Evolutionary conservation across 345 rosid species (phyloP).

Genomic region (Linum lewisii): DNA sequence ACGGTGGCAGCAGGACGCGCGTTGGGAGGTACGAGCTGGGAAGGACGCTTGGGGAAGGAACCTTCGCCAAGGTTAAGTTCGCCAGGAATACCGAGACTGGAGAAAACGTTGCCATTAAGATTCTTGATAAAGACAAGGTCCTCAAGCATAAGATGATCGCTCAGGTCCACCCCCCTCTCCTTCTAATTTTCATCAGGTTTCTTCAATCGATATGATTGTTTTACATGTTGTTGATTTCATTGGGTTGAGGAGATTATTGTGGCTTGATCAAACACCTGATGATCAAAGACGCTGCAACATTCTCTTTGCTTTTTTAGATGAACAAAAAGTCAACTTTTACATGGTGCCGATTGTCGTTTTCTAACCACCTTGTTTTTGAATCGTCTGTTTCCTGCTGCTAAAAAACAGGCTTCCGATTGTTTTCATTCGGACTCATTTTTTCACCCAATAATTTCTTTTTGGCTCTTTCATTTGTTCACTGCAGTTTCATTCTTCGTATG

Average conservation of each 20-base stretch:
- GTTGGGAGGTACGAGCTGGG: constrained; percentile 98
- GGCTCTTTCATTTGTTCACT: no score
- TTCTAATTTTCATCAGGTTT: not conserved
- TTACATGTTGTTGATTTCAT: not conserved
- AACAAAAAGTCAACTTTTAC: constrained; percentile 5
- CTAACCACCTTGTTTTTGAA: not conserved
- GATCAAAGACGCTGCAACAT: not conserved
- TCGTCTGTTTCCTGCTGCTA: not conserved
- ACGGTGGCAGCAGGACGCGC: constrained; percentile 46
- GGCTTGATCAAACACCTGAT: not conserved
- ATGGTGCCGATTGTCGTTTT: not conserved
- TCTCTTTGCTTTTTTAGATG: not conserved
- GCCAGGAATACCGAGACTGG: constrained; percentile 64
- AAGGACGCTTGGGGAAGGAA: constrained; percentile 88
- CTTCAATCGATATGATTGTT: not conserved
- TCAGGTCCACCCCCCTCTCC: constrained; percentile 39
- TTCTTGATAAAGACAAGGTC: constrained; percentile 91
- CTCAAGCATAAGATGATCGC: constrained; percentile 82
- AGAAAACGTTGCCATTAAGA: constrained; percentile 80
- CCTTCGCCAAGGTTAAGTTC: constrained; percentile 96
- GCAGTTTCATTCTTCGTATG: not conserved
- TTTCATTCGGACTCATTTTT: no score
- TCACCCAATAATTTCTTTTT: no score
- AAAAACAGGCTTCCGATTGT: no score
- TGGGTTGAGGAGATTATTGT: constrained; percentile 7